Conservation (phyloP, 768 basidiomycete genomes). For the Boletus vinaceobasis region DNA sequence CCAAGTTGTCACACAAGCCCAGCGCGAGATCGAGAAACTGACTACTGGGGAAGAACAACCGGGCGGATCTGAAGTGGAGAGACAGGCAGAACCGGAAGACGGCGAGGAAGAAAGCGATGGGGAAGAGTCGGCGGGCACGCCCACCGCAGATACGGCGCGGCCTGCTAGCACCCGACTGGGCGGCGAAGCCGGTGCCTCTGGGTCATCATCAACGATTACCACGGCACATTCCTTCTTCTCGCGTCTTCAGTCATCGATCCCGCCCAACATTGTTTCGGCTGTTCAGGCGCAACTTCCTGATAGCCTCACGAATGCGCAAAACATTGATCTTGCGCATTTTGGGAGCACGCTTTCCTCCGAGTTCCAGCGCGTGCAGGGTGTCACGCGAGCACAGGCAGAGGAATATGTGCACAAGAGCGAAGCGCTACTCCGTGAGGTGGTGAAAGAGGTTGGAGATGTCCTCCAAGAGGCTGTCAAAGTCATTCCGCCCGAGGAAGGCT, state of each 20-base stretch:
- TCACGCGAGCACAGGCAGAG: constrained; percentile 73
- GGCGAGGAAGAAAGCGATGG: constrained; percentile 23
- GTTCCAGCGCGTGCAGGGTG: constrained; percentile 71
- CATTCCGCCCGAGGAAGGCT: constrained; percentile 68
- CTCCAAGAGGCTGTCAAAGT: constrained; percentile 90
- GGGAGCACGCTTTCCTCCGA: constrained; percentile 61
- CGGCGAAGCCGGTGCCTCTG: constrained; percentile 12
- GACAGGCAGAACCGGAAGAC: constrained; percentile 5
- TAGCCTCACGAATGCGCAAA: constrained; percentile 56
- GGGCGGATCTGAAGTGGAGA: constrained; percentile 2
- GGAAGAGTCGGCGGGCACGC: constrained; percentile 26
- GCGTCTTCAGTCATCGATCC: constrained; percentile 70
- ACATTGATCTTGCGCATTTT: constrained; percentile 67
- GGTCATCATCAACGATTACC: constrained; percentile 15
- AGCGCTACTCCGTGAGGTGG: constrained; percentile 57
- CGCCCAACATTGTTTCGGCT: constrained; percentile 67
- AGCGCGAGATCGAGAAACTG: constrained; percentile 68
- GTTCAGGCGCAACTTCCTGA: constrained; percentile 70
- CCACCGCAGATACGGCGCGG: constrained; percentile 21
- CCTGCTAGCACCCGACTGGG: constrained; percentile 18
- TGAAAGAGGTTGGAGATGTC: constrained; percentile 79
- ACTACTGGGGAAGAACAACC: constrained; percentile 35
- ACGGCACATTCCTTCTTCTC: constrained; percentile 52
- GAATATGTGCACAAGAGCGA: constrained; percentile 81
- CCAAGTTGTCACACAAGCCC: constrained; percentile 74